Base-by-base conservation (phyloP, 257 asterid species). In the Nicotiana attenuata region DNA sequence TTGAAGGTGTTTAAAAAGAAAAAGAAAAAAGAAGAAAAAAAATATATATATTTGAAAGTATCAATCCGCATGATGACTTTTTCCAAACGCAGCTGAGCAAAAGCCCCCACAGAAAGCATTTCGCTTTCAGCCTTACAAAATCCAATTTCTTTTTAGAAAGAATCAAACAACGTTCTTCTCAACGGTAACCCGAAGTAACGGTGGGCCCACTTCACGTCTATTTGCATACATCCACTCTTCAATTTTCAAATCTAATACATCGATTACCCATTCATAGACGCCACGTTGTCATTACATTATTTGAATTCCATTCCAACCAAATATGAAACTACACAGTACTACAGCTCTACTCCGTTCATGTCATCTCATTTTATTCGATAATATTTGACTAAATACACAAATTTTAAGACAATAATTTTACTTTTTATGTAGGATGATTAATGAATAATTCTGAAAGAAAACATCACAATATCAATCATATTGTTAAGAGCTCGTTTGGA, bases 101-200 rank as follows among this genome's bases (percentile, higher is more conserved):
- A 50, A 50, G 16, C 5, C n/a, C 71, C 71, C 22, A 15, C 45
- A 13, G 19, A 68, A 38, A 68, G n/a, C 47, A 38, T 35, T 64
- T 65, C 41, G 71, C 45, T 65, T 65, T 65, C 73, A 29, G 11
- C 47, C 73, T 65, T 15, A 7, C 73, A 1, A 65, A 65, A 17
- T 52, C 17, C 17, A 52, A 13, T 13, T 13, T 15, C 5, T 15
- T 29, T 29, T 28, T 15, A 38, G 68, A 24, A 24, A 22, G 45
- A 29, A 7, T 41, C 78, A n/a, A 20, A 71, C 78, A 71, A 71
- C 60, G 60, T 45, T 71, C 60, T 45, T 71, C 78, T 22, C 78
- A 71, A 71, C 78, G 78, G 78, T 71, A 71, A 71, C 60, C 7
- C 13, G 22, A 16, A 16, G 26, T 47, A 17, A 66, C 33, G 2